These are phyloP conservation scores for Elsinoe ampelina DNA, from an alignment of 2,329 filamentous ascomycete species.

Conservation along the genomic window DNA sequence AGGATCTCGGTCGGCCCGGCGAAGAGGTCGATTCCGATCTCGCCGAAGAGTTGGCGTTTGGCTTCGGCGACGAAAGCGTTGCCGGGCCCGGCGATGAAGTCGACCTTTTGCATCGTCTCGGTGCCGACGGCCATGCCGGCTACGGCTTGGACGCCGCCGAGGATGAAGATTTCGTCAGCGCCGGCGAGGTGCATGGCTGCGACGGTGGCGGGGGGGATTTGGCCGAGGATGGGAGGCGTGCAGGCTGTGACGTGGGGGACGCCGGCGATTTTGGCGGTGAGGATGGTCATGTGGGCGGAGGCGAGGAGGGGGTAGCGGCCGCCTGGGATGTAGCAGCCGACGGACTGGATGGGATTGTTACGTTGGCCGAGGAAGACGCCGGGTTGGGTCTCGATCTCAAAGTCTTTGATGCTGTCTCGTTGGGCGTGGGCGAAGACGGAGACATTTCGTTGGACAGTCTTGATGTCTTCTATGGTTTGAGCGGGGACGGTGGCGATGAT, in stretches of 20 bases:
- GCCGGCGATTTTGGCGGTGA: slow-evolving; percentile 47
- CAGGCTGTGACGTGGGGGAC: slow-evolving; percentile 43
- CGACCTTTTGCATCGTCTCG: slow-evolving; percentile 39
- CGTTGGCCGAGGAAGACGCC: slow-evolving; percentile 45
- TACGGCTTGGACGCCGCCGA: slow-evolving; percentile 46
- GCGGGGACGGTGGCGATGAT: slow-evolving; percentile 36
- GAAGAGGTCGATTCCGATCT: slow-evolving; percentile 46
- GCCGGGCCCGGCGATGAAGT: slow-evolving; percentile 46
- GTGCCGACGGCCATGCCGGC: slow-evolving; percentile 46
- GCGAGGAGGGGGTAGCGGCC: slow-evolving; percentile 46
- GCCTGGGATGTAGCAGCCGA: slow-evolving; percentile 43
- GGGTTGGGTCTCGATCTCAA: slow-evolving; percentile 43
- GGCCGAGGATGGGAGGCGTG: slow-evolving; percentile 43
- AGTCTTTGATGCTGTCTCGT: slow-evolving; percentile 37
- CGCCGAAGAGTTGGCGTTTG: slow-evolving; percentile 45
- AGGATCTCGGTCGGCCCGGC: slow-evolving; percentile 47
- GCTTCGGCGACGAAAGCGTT: slow-evolving; percentile 48
- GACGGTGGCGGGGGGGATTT: slow-evolving; percentile 41
- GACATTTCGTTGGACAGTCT: slow-evolving; percentile 43
- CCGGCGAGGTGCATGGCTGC: slow-evolving; percentile 44
- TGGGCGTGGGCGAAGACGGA: slow-evolving; percentile 42
- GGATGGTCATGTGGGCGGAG: slow-evolving; percentile 47
- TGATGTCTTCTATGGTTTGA: slow-evolving; percentile 47
- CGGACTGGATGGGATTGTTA: slow-evolving; percentile 39
- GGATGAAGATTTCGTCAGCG: slow-evolving; percentile 43